phyloP scores from a whole-genome alignment of 2,329 filamentous ascomycete genomes.

The Tolypocladium pustulatum region DNA sequence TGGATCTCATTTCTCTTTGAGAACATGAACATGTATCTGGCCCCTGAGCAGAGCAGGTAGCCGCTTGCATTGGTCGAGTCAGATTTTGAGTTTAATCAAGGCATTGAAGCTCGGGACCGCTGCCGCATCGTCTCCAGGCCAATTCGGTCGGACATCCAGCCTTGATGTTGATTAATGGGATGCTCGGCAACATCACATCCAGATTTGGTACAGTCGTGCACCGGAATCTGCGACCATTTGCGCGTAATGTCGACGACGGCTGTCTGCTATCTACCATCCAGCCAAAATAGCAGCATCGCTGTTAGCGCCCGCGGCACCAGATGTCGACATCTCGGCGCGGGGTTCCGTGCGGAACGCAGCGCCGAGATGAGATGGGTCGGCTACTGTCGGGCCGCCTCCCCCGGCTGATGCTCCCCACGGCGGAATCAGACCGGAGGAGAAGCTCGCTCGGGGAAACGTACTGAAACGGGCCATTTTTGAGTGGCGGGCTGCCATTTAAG shows the following conservation, averaged over 20 bases:
- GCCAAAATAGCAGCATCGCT: background rate
- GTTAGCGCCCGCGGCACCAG: background rate
- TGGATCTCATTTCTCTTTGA: too few relatives aligned
- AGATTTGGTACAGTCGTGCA: too few relatives aligned
- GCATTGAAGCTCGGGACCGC: too few relatives aligned
- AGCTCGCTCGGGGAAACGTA: background rate
- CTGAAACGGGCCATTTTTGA: background rate
- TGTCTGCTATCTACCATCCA: background rate
- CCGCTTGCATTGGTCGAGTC: too few relatives aligned
- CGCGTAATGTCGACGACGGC: background rate
- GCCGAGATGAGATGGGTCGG: conserved; percentile 10
- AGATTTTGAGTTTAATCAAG: too few relatives aligned
- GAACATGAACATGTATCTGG: too few relatives aligned
- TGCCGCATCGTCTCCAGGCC: too few relatives aligned
- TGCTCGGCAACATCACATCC: too few relatives aligned
- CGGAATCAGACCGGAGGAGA: conserved; percentile 9
- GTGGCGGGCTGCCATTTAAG: background rate
- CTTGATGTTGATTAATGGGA: too few relatives aligned
- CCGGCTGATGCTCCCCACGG: conserved; percentile 6
- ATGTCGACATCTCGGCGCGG: background rate
- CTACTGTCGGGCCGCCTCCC: conserved; percentile 16
- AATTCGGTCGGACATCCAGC: too few relatives aligned
- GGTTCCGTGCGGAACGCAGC: conserved; percentile 11
- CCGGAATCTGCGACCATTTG: too few relatives aligned
- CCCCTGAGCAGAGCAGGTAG: too few relatives aligned